A percentile compares a stretch with the other conserved stretches of the same genome.
phyloP scores from a whole-genome alignment of 1,284 basidiomycete species.

The Apiotrichum sp. region DNA sequence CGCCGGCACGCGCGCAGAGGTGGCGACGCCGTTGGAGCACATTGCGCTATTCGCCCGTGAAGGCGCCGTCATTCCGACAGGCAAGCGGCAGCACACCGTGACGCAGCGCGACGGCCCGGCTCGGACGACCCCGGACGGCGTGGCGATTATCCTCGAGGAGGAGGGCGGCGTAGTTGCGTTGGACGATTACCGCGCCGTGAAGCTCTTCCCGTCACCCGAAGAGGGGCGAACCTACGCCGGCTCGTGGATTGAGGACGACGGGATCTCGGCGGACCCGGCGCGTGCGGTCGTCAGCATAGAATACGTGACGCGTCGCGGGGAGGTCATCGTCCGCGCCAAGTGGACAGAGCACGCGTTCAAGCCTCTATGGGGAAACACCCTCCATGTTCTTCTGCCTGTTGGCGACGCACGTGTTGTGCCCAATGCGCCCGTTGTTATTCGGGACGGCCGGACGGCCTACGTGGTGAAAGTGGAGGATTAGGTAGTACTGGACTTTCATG shows the following conservation, averaged over 20 bases:
- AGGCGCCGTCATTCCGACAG: slow-evolving; percentile 46
- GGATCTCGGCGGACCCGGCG: slow-evolving; percentile 40
- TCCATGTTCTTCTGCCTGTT: slow-evolving; percentile 42
- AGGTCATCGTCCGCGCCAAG: slow-evolving; percentile 32
- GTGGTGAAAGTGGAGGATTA: slow-evolving; percentile 7
- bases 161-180: slow-evolving; percentile 45
- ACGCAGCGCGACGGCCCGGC: slow-evolving; percentile 37
- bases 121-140: slow-evolving; percentile 42
- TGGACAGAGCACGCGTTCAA: slow-evolving; percentile 39
- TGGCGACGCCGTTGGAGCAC: slow-evolving; percentile 46
- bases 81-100: slow-evolving; percentile 43
- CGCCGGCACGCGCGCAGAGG: slow-evolving; percentile 31
- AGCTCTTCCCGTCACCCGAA: slow-evolving; percentile 38
- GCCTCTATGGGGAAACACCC: slow-evolving; percentile 41
- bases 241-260: slow-evolving; percentile 48
- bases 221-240: slow-evolving; percentile 16
- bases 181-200: slow-evolving; percentile 48
- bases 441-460: slow-evolving; percentile 10
- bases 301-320: slow-evolving; percentile 24
- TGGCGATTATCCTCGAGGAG: slow-evolving; percentile 38
- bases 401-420: slow-evolving; percentile 32
- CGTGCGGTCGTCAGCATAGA: slow-evolving; percentile 35
- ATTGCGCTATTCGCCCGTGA: slow-evolving; percentile 47
- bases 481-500: too few species aligned
- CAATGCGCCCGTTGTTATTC: slow-evolving; percentile 22